phyloP scores from a whole-genome alignment of 2,329 filamentous ascomycete species.

The Alternaria sp. region DNA sequence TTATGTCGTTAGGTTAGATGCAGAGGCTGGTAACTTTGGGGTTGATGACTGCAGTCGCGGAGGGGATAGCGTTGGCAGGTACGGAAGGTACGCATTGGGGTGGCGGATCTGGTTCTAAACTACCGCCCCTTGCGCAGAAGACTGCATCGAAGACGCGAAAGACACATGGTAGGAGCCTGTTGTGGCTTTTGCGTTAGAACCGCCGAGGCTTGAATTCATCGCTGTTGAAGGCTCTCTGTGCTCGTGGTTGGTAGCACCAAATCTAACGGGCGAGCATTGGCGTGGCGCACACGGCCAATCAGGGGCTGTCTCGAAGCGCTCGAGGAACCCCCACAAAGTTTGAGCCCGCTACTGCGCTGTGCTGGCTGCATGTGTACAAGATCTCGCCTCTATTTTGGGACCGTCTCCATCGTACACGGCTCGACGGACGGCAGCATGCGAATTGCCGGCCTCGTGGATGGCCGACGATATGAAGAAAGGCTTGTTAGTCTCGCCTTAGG shows the following conservation, averaged over 20 bases:
- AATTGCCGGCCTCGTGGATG: conserved; percentile 21
- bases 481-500: conserved; percentile 32
- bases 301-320: conserved; percentile 35
- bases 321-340: conserved; percentile 25
- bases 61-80: conserved; percentile 24
- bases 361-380: conserved; percentile 27
- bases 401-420: conserved; percentile 8
- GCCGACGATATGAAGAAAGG: conserved; percentile 4
- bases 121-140: conserved; percentile 5
- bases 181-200: conserved; percentile 30
- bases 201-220: conserved; percentile 38
- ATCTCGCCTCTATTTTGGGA: conserved; percentile 37
- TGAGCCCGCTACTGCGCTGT: conserved; percentile 27
- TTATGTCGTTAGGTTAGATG: conserved; percentile 22
- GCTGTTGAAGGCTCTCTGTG: conserved; percentile 29
- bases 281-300: conserved; percentile 38
- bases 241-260: conserved; percentile 44
- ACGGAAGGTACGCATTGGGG: not conserved
- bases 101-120: conserved; percentile 20
- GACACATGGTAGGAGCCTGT: conserved; percentile 24
- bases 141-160: conserved; percentile 3
- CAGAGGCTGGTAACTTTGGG: conserved; percentile 15
- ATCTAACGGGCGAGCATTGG: conserved; percentile 15
- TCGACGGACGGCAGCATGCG: conserved; percentile 7
- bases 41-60: conserved; percentile 24